Evolutionary conservation across 768 basidiomycete species (phyloP).

Genomic region (Mycena leptocephala): DNA sequence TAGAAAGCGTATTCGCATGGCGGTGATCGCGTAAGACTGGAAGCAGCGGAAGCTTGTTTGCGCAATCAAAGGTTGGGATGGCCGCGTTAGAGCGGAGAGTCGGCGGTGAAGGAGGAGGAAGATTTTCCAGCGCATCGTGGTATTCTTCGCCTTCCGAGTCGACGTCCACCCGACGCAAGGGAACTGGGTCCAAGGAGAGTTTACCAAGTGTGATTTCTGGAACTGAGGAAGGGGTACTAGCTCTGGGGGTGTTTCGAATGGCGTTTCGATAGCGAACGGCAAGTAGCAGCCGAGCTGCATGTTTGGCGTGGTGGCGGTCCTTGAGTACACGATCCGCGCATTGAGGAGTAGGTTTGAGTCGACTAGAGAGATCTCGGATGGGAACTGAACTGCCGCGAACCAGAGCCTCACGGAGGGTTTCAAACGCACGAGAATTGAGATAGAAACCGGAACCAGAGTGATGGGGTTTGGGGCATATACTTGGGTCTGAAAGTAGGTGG

Average conservation of each 20-base stretch:
- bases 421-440: constrained; percentile 14
- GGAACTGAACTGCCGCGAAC: not conserved
- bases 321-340: constrained; percentile 22
- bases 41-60: not conserved
- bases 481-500: constrained; percentile 14
- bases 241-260: not conserved
- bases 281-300: constrained; percentile 1
- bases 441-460: constrained; percentile 19
- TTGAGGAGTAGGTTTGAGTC: constrained; percentile 17
- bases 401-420: constrained; percentile 4
- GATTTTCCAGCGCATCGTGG: not conserved
- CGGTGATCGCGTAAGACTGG: not conserved
- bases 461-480: constrained; percentile 1
- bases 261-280: constrained; percentile 13
- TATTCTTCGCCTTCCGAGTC: not conserved
- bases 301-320: constrained; percentile 2
- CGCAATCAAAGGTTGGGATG: not conserved
- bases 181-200: not conserved
- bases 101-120: not conserved
- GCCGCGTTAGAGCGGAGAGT: not conserved
- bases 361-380: not conserved
- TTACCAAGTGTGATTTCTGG: not conserved
- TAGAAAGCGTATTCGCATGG: constrained; percentile 1
- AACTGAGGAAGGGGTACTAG: not conserved
- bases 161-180: not conserved